Percentiles rank a stretch among this genome's conserved stretches.
These are phyloP conservation scores for Auricularia auricula-judae DNA, from an alignment of 768 basidiomycete genomes.

Conservation along the genomic window DNA sequence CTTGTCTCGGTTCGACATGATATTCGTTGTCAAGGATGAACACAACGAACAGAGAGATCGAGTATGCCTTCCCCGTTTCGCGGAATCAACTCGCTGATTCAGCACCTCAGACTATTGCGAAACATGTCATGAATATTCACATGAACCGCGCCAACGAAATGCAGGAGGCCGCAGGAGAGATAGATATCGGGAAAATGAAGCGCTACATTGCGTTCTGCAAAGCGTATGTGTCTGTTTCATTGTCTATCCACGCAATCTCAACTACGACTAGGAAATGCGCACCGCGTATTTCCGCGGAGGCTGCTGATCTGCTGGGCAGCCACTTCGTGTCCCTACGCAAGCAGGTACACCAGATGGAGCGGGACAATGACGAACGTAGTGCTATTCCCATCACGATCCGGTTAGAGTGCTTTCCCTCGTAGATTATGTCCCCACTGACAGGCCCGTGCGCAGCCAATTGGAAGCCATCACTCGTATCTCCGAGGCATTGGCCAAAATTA, in stretches of 20 bases:
- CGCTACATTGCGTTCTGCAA: constrained; percentile 95
- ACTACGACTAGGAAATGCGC: constrained; percentile 71
- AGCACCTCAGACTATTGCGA: constrained; percentile 71
- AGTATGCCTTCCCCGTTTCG: constrained; percentile 30
- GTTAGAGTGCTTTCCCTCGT: constrained; percentile 32
- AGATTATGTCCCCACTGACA: background rate
- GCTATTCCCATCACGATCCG: constrained; percentile 98
- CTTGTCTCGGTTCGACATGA: constrained; percentile 98
- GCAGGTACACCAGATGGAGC: constrained; percentile 90
- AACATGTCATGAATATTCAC: constrained; percentile 97
- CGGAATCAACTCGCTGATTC: constrained; percentile 4
- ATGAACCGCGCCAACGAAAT: constrained; percentile 77
- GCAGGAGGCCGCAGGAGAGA: constrained; percentile 69
- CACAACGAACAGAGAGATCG: constrained; percentile 91
- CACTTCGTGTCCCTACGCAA: constrained; percentile 90
- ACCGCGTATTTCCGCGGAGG: constrained; percentile 83
- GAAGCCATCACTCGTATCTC: constrained; percentile 99
- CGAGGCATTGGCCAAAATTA: constrained; percentile 91
- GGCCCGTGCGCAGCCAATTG: constrained; percentile 55
- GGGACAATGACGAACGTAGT: constrained; percentile 93
- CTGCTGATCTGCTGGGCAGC: constrained; percentile 91
- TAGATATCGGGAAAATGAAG: constrained; percentile 97
- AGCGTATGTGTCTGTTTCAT: constrained; percentile 37
- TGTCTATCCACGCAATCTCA: too few species aligned
- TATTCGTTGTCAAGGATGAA: constrained; percentile 97